These are phyloP conservation scores for Coemansia sp. DNA, from an alignment of 192 early-diverging fungal species.

Conservation along the genomic window DNA sequence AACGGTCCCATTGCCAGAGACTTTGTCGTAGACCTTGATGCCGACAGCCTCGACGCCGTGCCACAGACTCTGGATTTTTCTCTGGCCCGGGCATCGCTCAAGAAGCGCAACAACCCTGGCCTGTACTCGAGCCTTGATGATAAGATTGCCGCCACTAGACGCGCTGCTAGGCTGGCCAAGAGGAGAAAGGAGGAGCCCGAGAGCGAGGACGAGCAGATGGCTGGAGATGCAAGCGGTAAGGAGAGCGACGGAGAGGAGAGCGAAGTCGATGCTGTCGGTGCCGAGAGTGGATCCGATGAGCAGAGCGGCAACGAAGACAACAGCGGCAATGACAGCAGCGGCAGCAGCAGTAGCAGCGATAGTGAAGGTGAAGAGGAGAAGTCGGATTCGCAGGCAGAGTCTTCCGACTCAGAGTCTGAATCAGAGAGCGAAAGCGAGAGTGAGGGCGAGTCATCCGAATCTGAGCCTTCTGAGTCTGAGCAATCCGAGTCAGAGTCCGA, in stretches of 20 bases:
- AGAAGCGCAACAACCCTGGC: slow-evolving; percentile 51
- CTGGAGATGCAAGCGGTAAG: slow-evolving; percentile 16
- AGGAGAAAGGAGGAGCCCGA: slow-evolving; percentile 22
- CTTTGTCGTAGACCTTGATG: slow-evolving; percentile 77
- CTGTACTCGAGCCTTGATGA: slow-evolving; percentile 36
- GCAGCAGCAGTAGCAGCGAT: neutral
- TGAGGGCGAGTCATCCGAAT: slow-evolving; percentile 37
- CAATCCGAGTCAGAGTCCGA: slow-evolving; percentile 25
- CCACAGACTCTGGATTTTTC: slow-evolving; percentile 78
- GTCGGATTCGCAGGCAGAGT: neutral
- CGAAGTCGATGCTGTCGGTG: neutral
- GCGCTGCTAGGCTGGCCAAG: slow-evolving; percentile 14
- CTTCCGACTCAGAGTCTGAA: slow-evolving; percentile 16
- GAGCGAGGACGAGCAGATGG: slow-evolving; percentile 22
- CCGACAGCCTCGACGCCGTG: slow-evolving; percentile 57
- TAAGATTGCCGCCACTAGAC: slow-evolving; percentile 38
- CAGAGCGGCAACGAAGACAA: neutral
- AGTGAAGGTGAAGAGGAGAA: slow-evolving; percentile 2
- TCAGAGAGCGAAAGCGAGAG: slow-evolving; percentile 11
- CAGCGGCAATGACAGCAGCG: slow-evolving; percentile 5
- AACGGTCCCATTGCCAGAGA: slow-evolving; percentile 61
- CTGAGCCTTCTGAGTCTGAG: too few species aligned
- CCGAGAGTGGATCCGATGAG: too few species aligned
- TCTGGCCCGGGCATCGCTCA: slow-evolving; percentile 69
- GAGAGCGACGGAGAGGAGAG: slow-evolving; percentile 4